Evolutionary conservation across 1,284 basidiomycete species (phyloP).

Genomic region (Rhodotorula glutinis): DNA sequence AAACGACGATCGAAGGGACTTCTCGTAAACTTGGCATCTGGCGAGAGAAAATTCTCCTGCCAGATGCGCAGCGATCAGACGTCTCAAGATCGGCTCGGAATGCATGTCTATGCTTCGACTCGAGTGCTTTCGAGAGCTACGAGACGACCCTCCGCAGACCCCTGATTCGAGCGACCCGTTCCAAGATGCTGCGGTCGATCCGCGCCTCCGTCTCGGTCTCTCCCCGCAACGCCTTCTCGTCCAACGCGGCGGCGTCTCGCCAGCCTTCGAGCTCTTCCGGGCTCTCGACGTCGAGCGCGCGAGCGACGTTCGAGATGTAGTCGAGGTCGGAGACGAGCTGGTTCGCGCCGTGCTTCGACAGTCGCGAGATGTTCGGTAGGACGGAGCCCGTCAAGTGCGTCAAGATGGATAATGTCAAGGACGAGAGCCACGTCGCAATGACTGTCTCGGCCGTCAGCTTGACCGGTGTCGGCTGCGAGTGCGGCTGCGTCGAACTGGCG

Average conservation of each 20-base stretch:
- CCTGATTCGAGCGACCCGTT: slow-evolving; percentile 25
- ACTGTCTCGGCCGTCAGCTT: slow-evolving; percentile 64
- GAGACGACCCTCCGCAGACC: slow-evolving; percentile 15
- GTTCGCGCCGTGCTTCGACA: slow-evolving; percentile 66
- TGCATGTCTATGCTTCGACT: too few species aligned
- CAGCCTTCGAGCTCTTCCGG: slow-evolving; percentile 47
- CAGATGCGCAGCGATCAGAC: too few species aligned
- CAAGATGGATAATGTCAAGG: slow-evolving; percentile 75
- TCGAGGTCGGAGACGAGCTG: slow-evolving; percentile 85
- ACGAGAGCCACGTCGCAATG: slow-evolving; percentile 82
- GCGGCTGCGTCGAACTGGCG: slow-evolving; percentile 6
- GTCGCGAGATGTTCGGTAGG: slow-evolving; percentile 58
- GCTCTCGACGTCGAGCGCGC: slow-evolving; percentile 77
- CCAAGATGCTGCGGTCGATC: slow-evolving; percentile 20
- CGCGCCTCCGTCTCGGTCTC: slow-evolving; percentile 5
- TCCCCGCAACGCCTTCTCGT: slow-evolving; percentile 22
- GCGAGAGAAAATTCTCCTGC: too few species aligned
- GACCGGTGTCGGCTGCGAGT: background rate
- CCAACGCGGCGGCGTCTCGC: slow-evolving; percentile 35
- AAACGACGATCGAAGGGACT: too few species aligned
- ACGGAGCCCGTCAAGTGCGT: slow-evolving; percentile 65
- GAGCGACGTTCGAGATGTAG: slow-evolving; percentile 85
- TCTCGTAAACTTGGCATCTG: too few species aligned
- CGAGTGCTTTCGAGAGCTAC: background rate
- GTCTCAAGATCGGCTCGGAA: too few species aligned